phyloP scores from a whole-genome alignment of 371 early-diverging fungal genomes.

The Mortierella sp. region DNA sequence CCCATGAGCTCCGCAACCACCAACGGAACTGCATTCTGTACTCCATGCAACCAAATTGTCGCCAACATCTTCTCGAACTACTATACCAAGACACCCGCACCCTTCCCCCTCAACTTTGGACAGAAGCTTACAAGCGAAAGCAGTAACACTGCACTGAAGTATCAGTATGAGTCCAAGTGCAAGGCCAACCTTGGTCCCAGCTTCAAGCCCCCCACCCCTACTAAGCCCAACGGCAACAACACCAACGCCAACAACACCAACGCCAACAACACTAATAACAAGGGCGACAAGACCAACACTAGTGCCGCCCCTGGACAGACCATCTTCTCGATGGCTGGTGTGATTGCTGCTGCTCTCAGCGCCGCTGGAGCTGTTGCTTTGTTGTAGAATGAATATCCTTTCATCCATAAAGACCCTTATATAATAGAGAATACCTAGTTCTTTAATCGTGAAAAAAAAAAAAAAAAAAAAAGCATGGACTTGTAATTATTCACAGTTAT shows the following conservation, averaged over 20 bases:
- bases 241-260: constrained; percentile 2
- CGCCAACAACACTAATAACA: neutral
- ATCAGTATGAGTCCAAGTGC: constrained; percentile 38
- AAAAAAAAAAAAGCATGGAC: too few species aligned
- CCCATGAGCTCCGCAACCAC: constrained; percentile 22
- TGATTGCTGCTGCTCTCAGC: constrained; percentile 22
- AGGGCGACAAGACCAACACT: neutral
- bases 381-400: too few species aligned
- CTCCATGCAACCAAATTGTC: constrained; percentile 42
- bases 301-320: constrained; percentile 7
- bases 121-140: constrained; percentile 15
- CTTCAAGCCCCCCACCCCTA: neutral
- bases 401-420: too few species aligned
- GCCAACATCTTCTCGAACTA: constrained; percentile 51
- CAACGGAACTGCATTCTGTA: constrained; percentile 32
- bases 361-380: constrained; percentile 8
- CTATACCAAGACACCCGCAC: constrained; percentile 41
- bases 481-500: too few species aligned
- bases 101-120: constrained; percentile 33
- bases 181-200: constrained; percentile 17
- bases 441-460: too few species aligned
- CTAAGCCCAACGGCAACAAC: constrained; percentile 11
- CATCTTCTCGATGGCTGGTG: constrained; percentile 13
- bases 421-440: too few species aligned
- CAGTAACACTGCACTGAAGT: constrained; percentile 13